phyloP scores from a whole-genome alignment of 2,329 filamentous ascomycete genomes.

The Alternaria dauci region DNA sequence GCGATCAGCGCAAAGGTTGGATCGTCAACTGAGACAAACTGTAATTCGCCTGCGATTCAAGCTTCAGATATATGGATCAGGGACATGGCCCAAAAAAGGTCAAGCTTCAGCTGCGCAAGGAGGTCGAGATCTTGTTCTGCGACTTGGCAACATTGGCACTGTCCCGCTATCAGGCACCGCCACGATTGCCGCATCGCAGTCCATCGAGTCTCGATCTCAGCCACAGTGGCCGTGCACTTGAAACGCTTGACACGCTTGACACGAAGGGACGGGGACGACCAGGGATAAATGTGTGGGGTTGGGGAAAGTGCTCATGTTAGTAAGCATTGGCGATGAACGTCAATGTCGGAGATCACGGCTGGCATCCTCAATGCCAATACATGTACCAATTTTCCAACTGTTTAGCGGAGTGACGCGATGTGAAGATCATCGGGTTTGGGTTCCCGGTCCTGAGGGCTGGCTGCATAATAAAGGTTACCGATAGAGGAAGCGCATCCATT shows the following conservation, averaged over 20 bases:
- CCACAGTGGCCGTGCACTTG: not conserved
- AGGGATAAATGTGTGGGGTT: too few species aligned
- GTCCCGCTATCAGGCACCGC: not conserved
- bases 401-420: too few species aligned
- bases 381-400: too few species aligned
- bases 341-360: too few species aligned
- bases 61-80: not conserved
- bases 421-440: too few species aligned
- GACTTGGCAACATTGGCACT: conserved; percentile 4
- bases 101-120: not conserved
- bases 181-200: not conserved
- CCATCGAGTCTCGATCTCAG: not conserved
- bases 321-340: too few species aligned
- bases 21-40: conserved; percentile 1
- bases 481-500: too few species aligned
- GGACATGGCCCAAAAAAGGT: not conserved
- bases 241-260: not conserved
- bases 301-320: too few species aligned
- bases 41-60: not conserved
- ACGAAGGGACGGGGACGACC: too few species aligned
- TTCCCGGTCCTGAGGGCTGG: too few species aligned
- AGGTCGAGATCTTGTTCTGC: conserved; percentile 4
- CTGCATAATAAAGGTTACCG: too few species aligned
- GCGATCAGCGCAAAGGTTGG: not conserved
- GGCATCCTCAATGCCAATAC: too few species aligned